A percentile compares a stretch with the other conserved stretches of the same genome.
These are phyloP conservation scores for Apiospora aurea DNA, from an alignment of 2,329 filamentous ascomycete species.

Conservation along the genomic window DNA sequence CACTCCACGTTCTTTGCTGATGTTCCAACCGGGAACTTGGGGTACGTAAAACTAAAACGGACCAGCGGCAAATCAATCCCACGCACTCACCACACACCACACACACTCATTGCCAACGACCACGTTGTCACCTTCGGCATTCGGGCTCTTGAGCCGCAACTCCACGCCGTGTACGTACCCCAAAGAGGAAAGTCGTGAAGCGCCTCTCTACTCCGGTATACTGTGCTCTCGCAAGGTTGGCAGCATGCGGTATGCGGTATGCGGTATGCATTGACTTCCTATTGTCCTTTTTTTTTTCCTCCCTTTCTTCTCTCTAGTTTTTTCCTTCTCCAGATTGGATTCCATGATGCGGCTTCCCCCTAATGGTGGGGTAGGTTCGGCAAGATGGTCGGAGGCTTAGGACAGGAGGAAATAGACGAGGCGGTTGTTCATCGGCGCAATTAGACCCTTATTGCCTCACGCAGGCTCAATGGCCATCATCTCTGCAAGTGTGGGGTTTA, in stretches of 20 bases:
- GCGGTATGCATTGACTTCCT: neutral
- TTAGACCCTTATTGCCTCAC: slow-evolving; percentile 25
- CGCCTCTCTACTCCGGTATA: neutral
- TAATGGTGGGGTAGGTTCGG: slow-evolving; percentile 23
- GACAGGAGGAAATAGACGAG: slow-evolving; percentile 13
- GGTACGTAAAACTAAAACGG: slow-evolving; percentile 12
- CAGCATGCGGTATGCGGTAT: slow-evolving; percentile 1
- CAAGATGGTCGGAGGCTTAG: slow-evolving; percentile 25
- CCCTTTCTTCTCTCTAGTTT: neutral
- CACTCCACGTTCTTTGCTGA: slow-evolving; percentile 22
- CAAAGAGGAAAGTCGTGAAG: neutral
- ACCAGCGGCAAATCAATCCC: slow-evolving; percentile 10
- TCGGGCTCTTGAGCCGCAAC: slow-evolving; percentile 23
- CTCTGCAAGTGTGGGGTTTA: slow-evolving; percentile 16
- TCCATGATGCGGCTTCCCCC: slow-evolving; percentile 1
- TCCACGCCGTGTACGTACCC: slow-evolving; percentile 6
- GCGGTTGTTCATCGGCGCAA: slow-evolving; percentile 24
- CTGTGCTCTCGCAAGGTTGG: slow-evolving; percentile 1
- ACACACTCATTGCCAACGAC: neutral
- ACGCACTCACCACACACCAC: neutral
- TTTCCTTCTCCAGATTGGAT: neutral
- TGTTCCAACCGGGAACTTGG: slow-evolving; percentile 23
- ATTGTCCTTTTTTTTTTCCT: neutral
- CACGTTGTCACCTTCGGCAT: slow-evolving; percentile 21
- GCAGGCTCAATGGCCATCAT: slow-evolving; percentile 14